phyloP scores from a whole-genome alignment of 805 yeast species.

The Starmera quercuum region DNA sequence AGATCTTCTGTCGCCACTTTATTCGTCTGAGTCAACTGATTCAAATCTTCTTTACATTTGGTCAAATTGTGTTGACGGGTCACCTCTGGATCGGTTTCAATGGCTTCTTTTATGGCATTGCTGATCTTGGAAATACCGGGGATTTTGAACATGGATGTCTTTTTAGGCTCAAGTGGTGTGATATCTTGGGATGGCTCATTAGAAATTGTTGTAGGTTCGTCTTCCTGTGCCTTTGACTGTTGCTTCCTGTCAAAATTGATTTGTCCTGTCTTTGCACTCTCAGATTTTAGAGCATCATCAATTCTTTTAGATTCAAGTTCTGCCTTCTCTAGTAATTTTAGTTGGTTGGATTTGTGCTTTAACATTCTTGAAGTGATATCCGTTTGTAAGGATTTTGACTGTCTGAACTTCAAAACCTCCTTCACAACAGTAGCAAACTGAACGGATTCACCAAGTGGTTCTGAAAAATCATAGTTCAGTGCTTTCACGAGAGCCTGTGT shows the following conservation, averaged over 20 bases:
- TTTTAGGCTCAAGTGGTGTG: conserved; percentile 17
- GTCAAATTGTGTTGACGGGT: conserved; percentile 44
- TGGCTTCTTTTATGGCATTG: conserved; percentile 47
- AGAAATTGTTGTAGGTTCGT: not conserved
- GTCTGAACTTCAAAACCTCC: conserved; percentile 45
- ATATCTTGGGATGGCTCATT: conserved; percentile 1
- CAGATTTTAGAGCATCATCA: conserved; percentile 20
- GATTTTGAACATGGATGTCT: conserved; percentile 35
- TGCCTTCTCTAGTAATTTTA: conserved; percentile 31
- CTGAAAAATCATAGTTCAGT: conserved; percentile 52
- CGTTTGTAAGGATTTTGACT: conserved; percentile 38
- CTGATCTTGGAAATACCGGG: conserved; percentile 48
- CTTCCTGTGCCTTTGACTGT: conserved; percentile 10
- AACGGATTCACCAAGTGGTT: conserved; percentile 65
- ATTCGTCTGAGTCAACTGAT: conserved; percentile 42
- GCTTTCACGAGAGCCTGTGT: conserved; percentile 40
- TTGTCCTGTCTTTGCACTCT: conserved; percentile 18
- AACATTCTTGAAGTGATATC: conserved; percentile 35
- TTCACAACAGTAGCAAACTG: conserved; percentile 54
- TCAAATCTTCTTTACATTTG: conserved; percentile 36
- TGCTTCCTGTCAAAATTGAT: conserved; percentile 21
- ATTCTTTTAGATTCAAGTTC: conserved; percentile 38
- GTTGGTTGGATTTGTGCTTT: conserved; percentile 21
- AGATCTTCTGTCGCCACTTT: conserved; percentile 45
- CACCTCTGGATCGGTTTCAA: conserved; percentile 62